A percentile compares a stretch with the other conserved stretches of the same genome.
Evolutionary conservation across 768 basidiomycete species (phyloP).

Genomic region (Tricholoma sp.): DNA sequence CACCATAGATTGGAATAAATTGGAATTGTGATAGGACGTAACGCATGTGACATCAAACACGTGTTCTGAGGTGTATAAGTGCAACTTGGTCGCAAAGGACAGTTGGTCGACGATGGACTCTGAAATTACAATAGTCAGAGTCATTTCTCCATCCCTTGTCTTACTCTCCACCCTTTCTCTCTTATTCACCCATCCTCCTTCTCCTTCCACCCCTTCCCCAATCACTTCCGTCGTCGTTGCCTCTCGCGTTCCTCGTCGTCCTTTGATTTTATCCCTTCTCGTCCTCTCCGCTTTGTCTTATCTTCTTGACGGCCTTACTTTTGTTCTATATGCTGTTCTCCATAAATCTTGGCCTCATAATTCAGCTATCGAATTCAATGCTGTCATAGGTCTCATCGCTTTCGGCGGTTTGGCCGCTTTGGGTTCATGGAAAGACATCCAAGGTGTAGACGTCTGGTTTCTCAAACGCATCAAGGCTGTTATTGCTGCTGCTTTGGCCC

Average conservation of each 20-base stretch:
- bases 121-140: constrained; percentile 42
- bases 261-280: constrained; percentile 67
- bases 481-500: constrained; percentile 44
- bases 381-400: constrained; percentile 63
- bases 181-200: constrained; percentile 40
- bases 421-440: constrained; percentile 76
- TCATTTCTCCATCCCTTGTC: constrained; percentile 65
- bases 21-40: constrained; percentile 23
- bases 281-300: constrained; percentile 69
- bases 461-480: constrained; percentile 52
- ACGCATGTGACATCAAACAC: constrained; percentile 17
- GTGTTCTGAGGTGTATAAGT: constrained; percentile 20
- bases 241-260: constrained; percentile 67
- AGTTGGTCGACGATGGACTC: constrained; percentile 16
- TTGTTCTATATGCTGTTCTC: constrained; percentile 61
- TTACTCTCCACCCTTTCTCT: constrained; percentile 60
- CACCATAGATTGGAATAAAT: no score
- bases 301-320: constrained; percentile 71
- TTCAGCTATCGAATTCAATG: constrained; percentile 63
- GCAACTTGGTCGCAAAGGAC: constrained; percentile 6
- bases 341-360: constrained; percentile 58
- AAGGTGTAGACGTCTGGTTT: constrained; percentile 65
- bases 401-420: constrained; percentile 70
- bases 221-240: constrained; percentile 79
- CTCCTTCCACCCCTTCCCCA: constrained; percentile 49